Percentiles rank a stretch among this genome's conserved stretches.
Evolutionary conservation across 2,329 filamentous ascomycete genomes (phyloP).

Genomic region (Colletotrichum shisoi): DNA sequence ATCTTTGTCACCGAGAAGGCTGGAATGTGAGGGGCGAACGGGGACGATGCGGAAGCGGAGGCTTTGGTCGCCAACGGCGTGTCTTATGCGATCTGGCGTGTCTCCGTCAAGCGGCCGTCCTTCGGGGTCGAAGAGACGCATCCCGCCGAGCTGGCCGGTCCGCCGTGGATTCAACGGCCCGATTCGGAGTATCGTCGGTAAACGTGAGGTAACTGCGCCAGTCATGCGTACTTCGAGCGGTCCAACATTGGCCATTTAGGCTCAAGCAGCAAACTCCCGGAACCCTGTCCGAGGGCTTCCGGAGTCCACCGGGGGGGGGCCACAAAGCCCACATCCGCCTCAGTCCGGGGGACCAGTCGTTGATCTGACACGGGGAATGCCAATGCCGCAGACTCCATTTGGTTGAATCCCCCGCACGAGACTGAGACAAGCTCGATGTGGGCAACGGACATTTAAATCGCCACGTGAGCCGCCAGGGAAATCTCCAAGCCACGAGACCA

Average conservation of each 20-base stretch:
- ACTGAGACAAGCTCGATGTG: background rate
- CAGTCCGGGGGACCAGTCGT: conserved; percentile 24
- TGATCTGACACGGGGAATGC: conserved; percentile 22
- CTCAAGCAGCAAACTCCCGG: conserved; percentile 27
- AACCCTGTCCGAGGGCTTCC: conserved; percentile 28
- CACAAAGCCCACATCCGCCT: conserved; percentile 31
- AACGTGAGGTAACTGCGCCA: conserved; percentile 20
- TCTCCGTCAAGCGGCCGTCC: background rate
- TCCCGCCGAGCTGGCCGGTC: conserved; percentile 24
- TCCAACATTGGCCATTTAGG: conserved; percentile 29
- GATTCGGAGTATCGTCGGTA: conserved; percentile 36
- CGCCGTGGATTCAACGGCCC: conserved; percentile 10
- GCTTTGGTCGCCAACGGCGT: background rate
- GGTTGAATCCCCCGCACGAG: conserved; percentile 3
- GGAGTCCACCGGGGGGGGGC: conserved; percentile 27
- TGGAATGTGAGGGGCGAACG: background rate
- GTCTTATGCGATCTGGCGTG: background rate
- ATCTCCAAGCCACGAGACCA: background rate
- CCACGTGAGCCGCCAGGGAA: background rate
- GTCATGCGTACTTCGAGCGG: conserved; percentile 23
- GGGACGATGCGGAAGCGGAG: background rate
- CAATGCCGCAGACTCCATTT: conserved; percentile 28
- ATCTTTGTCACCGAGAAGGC: background rate
- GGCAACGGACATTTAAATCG: background rate
- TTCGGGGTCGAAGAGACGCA: background rate